Evolutionary conservation across 2,329 filamentous ascomycete genomes (phyloP).

Genomic region (Botrytis elliptica): DNA sequence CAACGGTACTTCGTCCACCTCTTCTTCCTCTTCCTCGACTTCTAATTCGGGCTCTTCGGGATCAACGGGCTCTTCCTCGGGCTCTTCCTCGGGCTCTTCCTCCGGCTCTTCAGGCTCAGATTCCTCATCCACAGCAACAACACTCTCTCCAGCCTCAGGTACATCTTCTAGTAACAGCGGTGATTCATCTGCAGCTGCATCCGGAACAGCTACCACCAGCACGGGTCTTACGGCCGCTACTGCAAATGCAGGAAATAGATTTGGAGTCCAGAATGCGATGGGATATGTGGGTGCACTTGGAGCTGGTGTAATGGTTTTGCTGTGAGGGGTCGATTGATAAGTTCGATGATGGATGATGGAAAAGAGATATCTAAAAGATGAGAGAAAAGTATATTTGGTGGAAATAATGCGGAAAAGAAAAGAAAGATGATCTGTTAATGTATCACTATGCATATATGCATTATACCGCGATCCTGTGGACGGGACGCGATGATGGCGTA

Average conservation of each 20-base stretch:
- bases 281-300: slow-evolving; percentile 9
- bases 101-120: slow-evolving; percentile 3
- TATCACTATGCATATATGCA: slow-evolving; percentile 12
- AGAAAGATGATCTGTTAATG: slow-evolving; percentile 1
- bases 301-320: not conserved
- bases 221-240: slow-evolving; percentile 13
- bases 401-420: not conserved
- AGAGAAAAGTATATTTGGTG: not conserved
- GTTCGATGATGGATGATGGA: not conserved
- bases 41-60: not conserved
- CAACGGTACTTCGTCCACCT: slow-evolving; percentile 17
- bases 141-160: not conserved
- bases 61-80: slow-evolving; percentile 9
- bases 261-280: not conserved
- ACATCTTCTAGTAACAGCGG: not conserved
- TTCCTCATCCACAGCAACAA: not conserved
- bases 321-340: not conserved
- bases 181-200: not conserved
- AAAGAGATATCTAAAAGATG: not conserved
- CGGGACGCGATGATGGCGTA: slow-evolving; percentile 14
- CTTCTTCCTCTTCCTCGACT: slow-evolving; percentile 11
- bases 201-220: slow-evolving; percentile 5
- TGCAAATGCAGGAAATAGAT: not conserved
- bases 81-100: slow-evolving; percentile 11
- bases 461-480: slow-evolving; percentile 8